phyloP scores from a whole-genome alignment of 2,329 filamentous ascomycete species.

The Botryotinia convoluta region DNA sequence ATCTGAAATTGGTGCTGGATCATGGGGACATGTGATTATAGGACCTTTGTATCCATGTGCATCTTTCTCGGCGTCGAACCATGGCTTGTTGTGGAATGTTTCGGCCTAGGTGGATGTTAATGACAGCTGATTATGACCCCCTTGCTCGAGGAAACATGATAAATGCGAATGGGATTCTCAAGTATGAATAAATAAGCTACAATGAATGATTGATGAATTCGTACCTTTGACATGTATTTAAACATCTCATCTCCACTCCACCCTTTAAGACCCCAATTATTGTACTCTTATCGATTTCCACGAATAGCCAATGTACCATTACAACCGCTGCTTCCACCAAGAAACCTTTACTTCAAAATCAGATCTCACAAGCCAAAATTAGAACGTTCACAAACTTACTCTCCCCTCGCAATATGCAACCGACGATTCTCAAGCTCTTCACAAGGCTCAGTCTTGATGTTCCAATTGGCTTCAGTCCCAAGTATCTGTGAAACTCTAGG shows the following conservation, averaged over 20 bases:
- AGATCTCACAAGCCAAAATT: background rate
- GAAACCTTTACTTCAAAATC: background rate
- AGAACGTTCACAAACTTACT: background rate
- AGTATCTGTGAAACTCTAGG: background rate
- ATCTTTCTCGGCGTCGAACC: background rate
- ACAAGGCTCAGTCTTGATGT: background rate
- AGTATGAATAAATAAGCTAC: background rate
- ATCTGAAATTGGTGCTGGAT: background rate
- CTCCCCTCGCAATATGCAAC: background rate
- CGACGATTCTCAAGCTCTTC: background rate
- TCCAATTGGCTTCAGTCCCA: background rate
- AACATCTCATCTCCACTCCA: constrained; percentile 6
- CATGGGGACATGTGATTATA: background rate
- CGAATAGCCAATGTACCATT: background rate
- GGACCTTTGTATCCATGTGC: background rate
- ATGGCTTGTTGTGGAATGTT: background rate
- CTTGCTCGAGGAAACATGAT: background rate
- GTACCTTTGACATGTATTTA: background rate
- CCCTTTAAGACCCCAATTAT: background rate
- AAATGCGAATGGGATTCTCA: background rate
- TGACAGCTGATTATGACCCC: background rate
- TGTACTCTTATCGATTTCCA: background rate
- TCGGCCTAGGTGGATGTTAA: background rate
- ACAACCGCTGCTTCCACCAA: background rate
- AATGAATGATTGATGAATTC: background rate